Evolutionary conservation across 2,329 filamentous ascomycete genomes (phyloP).

Genomic region (Penicillium occitanis): DNA sequence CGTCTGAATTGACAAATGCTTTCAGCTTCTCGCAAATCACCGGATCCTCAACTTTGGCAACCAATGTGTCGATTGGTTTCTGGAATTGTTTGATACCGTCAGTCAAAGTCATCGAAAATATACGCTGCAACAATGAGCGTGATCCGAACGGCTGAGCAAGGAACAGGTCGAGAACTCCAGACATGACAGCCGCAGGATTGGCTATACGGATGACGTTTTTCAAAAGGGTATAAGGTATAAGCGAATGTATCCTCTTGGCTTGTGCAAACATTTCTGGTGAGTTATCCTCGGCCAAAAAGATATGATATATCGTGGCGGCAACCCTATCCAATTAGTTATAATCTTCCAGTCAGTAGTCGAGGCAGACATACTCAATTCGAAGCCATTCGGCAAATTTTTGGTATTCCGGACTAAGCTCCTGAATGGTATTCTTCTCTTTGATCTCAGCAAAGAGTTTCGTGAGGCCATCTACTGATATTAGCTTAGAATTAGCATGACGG

Average conservation of each 20-base stretch:
- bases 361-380: constrained; percentile 69
- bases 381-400: constrained; percentile 98
- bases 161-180: constrained; percentile 90
- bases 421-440: constrained; percentile 81
- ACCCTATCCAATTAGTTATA: constrained; percentile 50
- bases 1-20: constrained; percentile 72
- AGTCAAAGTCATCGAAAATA: constrained; percentile 86
- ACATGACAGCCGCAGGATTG: constrained; percentile 96
- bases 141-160: constrained; percentile 91
- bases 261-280: constrained; percentile 95
- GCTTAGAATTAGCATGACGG: not conserved
- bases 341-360: not conserved
- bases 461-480: constrained; percentile 64
- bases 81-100: constrained; percentile 88
- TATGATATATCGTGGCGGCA: constrained; percentile 91
- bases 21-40: constrained; percentile 79
- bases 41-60: constrained; percentile 74
- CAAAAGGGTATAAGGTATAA: constrained; percentile 87
- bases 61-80: constrained; percentile 76
- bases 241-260: constrained; percentile 87
- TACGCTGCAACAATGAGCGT: constrained; percentile 85
- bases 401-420: constrained; percentile 89
- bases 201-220: constrained; percentile 97
- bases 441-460: constrained; percentile 93
- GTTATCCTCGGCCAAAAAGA: constrained; percentile 97